phyloP scores from a whole-genome alignment of 352 stramenopile species.

The Phytopythium boreale region DNA sequence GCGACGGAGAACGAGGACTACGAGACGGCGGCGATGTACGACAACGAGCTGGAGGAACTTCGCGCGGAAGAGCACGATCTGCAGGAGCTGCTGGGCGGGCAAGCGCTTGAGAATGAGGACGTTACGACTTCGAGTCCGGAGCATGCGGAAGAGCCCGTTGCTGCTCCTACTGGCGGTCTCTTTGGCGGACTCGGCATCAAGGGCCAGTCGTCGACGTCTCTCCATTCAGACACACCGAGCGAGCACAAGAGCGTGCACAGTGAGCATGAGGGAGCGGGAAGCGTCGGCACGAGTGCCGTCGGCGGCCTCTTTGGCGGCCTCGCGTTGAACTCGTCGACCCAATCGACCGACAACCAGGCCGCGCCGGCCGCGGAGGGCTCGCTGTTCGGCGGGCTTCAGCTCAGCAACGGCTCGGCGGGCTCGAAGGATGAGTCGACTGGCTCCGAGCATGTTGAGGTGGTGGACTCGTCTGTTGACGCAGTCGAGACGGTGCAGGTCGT shows the following conservation, averaged over 20 bases:
- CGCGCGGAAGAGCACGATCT: constrained; percentile 50
- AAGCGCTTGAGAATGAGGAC: constrained; percentile 8
- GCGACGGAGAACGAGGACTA: constrained; percentile 73
- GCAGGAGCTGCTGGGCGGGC: constrained; percentile 26
- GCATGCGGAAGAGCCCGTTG: neutral
- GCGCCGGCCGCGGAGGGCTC: constrained; percentile 9
- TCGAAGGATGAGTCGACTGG: constrained; percentile 12
- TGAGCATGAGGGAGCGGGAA: neutral
- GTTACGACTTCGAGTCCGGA: neutral
- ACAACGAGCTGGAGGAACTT: constrained; percentile 63
- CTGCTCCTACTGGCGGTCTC: constrained; percentile 2
- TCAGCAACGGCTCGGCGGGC: constrained; percentile 19
- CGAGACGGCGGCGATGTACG: constrained; percentile 47
- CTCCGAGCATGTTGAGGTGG: constrained; percentile 8
- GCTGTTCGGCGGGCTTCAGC: constrained; percentile 40
- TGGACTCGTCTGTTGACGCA: neutral
- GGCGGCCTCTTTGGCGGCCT: constrained; percentile 15
- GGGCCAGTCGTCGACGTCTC: constrained; percentile 2
- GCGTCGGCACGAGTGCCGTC: constrained; percentile 5
- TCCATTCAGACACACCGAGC: neutral
- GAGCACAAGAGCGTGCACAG: constrained; percentile 5
- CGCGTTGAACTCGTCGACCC: constrained; percentile 13
- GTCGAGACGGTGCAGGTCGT: constrained; percentile 1
- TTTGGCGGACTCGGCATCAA: constrained; percentile 8
- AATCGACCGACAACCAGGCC: constrained; percentile 11